Conservation (phyloP, 202 grass and related monocot species). For the Eragrostis tef region DNA sequence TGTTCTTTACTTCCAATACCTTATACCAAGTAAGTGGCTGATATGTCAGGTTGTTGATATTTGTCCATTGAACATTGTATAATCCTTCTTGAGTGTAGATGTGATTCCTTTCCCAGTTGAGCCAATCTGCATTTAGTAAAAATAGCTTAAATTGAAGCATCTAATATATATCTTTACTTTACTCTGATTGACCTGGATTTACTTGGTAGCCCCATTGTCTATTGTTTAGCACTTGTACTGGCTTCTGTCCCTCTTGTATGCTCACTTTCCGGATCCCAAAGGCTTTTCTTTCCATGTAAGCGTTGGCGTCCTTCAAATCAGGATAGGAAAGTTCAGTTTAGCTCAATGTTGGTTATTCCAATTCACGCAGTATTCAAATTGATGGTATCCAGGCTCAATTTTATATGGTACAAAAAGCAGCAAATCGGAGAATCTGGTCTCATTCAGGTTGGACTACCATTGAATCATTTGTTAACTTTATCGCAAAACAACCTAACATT, state of each 20-base stretch:
- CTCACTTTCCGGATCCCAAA: conserved; percentile 65
- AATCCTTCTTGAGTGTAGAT: conserved; percentile 64
- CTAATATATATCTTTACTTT: conserved; percentile 12
- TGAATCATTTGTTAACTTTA: neutral
- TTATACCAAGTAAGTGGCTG: conserved; percentile 75
- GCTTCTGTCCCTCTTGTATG: conserved; percentile 46
- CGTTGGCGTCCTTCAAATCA: conserved; percentile 64
- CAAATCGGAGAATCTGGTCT: neutral
- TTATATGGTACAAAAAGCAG: neutral
- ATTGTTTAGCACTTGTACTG: conserved; percentile 54
- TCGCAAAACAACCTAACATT: neutral
- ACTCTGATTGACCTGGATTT: conserved; percentile 31
- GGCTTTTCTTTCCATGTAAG: conserved; percentile 68
- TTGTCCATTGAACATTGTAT: conserved; percentile 52
- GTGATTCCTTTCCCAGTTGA: conserved; percentile 61
- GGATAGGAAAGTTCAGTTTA: conserved; percentile 23
- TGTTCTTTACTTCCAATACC: conserved; percentile 44
- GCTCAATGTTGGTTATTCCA: too few species aligned
- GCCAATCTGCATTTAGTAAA: conserved; percentile 62
- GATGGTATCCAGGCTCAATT: too few species aligned
- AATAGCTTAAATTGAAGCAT: conserved; percentile 15
- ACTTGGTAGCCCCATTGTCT: conserved; percentile 76
- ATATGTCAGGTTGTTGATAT: conserved; percentile 49
- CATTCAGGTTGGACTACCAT: neutral
- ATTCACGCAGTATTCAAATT: too few species aligned